A percentile compares a stretch with the other conserved stretches of the same genome.
Evolutionary conservation across 768 basidiomycete genomes (phyloP).

Genomic region (Asterophora lycoperdoides): DNA sequence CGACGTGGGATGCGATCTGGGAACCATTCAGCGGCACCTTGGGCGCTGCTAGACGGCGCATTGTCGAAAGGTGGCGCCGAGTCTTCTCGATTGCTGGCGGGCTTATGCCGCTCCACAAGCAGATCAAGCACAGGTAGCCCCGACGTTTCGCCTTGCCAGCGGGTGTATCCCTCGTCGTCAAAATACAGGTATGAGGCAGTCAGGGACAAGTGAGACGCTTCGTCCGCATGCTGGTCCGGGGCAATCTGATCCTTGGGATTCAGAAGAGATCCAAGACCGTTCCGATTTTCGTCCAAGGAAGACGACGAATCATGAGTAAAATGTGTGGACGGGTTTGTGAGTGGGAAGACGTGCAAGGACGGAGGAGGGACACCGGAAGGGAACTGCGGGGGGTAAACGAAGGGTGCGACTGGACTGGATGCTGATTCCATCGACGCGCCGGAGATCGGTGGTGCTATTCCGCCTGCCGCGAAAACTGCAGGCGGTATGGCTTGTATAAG

Average conservation of each 20-base stretch:
- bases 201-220: slow-evolving; percentile 58
- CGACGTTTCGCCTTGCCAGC: slow-evolving; percentile 92
- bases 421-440: slow-evolving; percentile 26
- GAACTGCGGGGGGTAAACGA: slow-evolving; percentile 26
- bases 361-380: slow-evolving; percentile 70
- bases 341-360: slow-evolving; percentile 70
- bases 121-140: slow-evolving; percentile 86
- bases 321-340: slow-evolving; percentile 78
- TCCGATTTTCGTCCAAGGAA: slow-evolving; percentile 41
- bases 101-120: slow-evolving; percentile 65
- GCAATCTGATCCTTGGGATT: slow-evolving; percentile 28
- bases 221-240: slow-evolving; percentile 50
- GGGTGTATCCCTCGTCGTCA: slow-evolving; percentile 81
- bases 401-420: slow-evolving; percentile 25
- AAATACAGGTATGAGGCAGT: slow-evolving; percentile 81
- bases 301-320: slow-evolving; percentile 48
- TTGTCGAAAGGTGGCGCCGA: slow-evolving; percentile 22
- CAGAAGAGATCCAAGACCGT: slow-evolving; percentile 37
- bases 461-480: slow-evolving; percentile 67
- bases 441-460: slow-evolving; percentile 29
- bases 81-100: slow-evolving; percentile 26
- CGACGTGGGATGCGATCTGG: slow-evolving; percentile 73
- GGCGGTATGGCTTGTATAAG: slow-evolving; percentile 83
- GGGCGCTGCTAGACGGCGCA: slow-evolving; percentile 25
- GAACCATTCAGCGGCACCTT: slow-evolving; percentile 63